Percentiles rank a stretch among this genome's conserved stretches.
Conservation (phyloP, 805 yeast genomes). For the Yamadazyma paraphyllophila region DNA sequence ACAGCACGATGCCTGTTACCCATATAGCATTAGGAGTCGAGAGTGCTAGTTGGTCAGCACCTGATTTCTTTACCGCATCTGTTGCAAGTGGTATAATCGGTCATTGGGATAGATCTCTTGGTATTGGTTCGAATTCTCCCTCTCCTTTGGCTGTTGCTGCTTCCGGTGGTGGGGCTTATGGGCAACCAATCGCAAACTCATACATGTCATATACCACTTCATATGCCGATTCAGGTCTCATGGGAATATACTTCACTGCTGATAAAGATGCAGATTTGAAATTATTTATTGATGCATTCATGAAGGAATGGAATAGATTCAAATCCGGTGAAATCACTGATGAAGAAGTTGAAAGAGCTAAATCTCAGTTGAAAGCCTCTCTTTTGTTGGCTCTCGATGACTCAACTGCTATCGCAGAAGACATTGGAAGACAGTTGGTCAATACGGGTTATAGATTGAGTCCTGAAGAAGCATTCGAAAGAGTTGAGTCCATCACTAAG, state of each 20-base stretch:
- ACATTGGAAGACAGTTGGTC: slow-evolving; percentile 94
- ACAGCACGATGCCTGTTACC: slow-evolving; percentile 79
- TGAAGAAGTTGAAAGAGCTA: slow-evolving; percentile 90
- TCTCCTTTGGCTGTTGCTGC: slow-evolving; percentile 76
- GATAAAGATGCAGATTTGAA: slow-evolving; percentile 69
- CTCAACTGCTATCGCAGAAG: slow-evolving; percentile 94
- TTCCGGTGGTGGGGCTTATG: slow-evolving; percentile 54
- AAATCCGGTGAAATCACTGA: slow-evolving; percentile 73
- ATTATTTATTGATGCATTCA: slow-evolving; percentile 67
- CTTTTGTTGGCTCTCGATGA: slow-evolving; percentile 87
- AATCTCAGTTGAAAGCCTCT: slow-evolving; percentile 92
- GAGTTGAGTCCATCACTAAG: slow-evolving; percentile 74
- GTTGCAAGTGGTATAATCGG: slow-evolving; percentile 97
- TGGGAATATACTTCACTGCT: slow-evolving; percentile 93
- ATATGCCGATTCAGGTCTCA: slow-evolving; percentile 94
- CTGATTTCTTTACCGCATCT: slow-evolving; percentile 91
- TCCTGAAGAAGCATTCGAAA: slow-evolving; percentile 70
- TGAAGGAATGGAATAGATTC: slow-evolving; percentile 86
- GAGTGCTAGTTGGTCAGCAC: slow-evolving; percentile 96
- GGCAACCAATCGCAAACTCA: slow-evolving; percentile 79
- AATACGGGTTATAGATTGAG: slow-evolving; percentile 82
- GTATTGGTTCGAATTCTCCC: slow-evolving; percentile 79
- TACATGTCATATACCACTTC: slow-evolving; percentile 96
- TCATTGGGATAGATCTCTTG: slow-evolving; percentile 93
- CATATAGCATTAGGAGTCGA: slow-evolving; percentile 95